Percentiles rank a stretch among this genome's conserved stretches.
phyloP scores from a whole-genome alignment of 2,329 filamentous ascomycete species.

The Apiospora phragmitis region DNA sequence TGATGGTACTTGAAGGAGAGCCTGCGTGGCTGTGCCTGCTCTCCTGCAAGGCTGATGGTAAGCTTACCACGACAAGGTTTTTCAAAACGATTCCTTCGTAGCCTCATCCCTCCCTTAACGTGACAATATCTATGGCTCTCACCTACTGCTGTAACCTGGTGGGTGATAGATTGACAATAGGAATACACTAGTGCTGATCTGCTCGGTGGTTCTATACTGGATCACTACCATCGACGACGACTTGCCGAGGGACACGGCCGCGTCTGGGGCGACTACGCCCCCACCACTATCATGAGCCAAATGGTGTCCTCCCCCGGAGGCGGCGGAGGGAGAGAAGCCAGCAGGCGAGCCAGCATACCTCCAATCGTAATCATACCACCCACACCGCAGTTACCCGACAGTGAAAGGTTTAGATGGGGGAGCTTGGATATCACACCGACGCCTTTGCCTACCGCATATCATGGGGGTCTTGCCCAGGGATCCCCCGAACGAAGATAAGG shows the following conservation, averaged over 20 bases:
- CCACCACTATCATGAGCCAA: background rate
- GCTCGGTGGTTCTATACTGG: background rate
- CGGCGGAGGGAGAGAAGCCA: background rate
- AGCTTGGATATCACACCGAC: background rate
- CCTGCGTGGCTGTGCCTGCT: conserved; percentile 3
- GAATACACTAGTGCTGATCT: background rate
- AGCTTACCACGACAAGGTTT: background rate
- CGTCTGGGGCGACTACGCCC: background rate
- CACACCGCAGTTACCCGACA: background rate
- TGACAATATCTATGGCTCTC: background rate
- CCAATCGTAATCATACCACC: background rate
- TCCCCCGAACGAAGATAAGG: background rate
- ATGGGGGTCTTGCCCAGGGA: background rate
- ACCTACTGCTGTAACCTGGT: background rate
- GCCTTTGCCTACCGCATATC: background rate
- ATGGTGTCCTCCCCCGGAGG: background rate
- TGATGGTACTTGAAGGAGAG: background rate
- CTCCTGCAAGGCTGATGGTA: background rate
- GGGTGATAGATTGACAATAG: background rate
- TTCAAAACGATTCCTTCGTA: no score
- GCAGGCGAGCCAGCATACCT: background rate
- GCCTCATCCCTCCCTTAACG: no score
- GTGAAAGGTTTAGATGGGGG: background rate
- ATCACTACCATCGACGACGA: background rate
- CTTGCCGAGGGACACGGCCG: background rate